These are phyloP conservation scores for Psophocarpus tetragonolobus DNA, from an alignment of 306 rosid species.

Conservation along the genomic window DNA sequence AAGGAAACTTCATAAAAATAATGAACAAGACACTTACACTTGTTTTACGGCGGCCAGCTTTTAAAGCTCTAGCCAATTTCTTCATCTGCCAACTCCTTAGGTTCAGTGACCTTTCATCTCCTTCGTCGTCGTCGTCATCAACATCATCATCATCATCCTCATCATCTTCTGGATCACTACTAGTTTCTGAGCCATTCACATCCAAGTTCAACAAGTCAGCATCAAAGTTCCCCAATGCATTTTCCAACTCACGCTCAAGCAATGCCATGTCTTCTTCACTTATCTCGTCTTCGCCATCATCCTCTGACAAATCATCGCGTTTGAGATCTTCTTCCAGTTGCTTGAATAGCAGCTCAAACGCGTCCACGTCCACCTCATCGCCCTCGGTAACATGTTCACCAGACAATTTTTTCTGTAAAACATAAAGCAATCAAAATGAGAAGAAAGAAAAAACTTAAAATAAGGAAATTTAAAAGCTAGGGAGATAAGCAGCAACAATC, in stretches of 20 bases:
- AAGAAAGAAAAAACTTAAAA: neutral
- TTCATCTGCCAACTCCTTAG: slow-evolving; percentile 84
- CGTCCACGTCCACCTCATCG: slow-evolving; percentile 57
- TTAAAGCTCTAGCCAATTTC: slow-evolving; percentile 78
- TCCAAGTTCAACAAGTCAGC: slow-evolving; percentile 15
- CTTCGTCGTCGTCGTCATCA: slow-evolving; percentile 35
- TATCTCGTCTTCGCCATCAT: slow-evolving; percentile 47
- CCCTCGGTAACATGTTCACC: slow-evolving; percentile 27
- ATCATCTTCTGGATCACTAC: neutral
- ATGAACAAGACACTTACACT: slow-evolving; percentile 51
- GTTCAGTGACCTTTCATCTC: slow-evolving; percentile 39
- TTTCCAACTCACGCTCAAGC: slow-evolving; percentile 64
- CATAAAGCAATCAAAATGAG: neutral
- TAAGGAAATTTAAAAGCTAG: neutral
- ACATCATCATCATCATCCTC: neutral
- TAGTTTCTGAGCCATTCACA: neutral
- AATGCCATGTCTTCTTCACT: slow-evolving; percentile 65
- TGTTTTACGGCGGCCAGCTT: slow-evolving; percentile 81
- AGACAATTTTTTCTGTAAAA: slow-evolving; percentile 44
- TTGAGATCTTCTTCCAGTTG: slow-evolving; percentile 86
- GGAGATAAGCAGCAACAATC: neutral
- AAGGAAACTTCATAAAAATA: neutral
- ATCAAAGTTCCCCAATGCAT: slow-evolving; percentile 52
- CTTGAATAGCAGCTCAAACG: slow-evolving; percentile 75
- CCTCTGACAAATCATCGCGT: slow-evolving; percentile 54